Evolutionary conservation across 2,329 filamentous ascomycete species (phyloP).

Genomic region (Fusarium globosum): DNA sequence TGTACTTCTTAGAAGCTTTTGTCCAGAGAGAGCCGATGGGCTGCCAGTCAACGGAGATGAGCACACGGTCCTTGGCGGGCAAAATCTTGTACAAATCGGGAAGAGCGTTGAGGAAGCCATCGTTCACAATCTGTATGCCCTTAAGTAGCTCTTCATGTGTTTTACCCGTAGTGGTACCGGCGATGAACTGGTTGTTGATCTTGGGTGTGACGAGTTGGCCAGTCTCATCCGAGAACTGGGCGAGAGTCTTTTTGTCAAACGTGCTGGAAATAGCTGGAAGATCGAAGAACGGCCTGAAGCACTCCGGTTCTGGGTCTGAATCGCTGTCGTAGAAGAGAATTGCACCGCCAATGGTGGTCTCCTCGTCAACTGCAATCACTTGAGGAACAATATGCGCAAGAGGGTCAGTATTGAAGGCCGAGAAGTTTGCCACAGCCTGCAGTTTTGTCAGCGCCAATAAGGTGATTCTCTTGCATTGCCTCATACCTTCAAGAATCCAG

Average conservation of each 20-base stretch:
- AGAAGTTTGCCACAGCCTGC: constrained; percentile 29
- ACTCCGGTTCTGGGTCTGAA: constrained; percentile 15
- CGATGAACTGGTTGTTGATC: constrained; percentile 34
- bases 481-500: constrained; percentile 14
- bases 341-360: constrained; percentile 19
- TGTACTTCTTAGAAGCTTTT: constrained; percentile 14
- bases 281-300: constrained; percentile 28
- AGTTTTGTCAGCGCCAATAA: background rate
- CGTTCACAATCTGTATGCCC: constrained; percentile 13
- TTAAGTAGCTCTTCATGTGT: constrained; percentile 20
- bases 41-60: constrained; percentile 31
- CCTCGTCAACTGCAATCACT: constrained; percentile 20
- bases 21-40: constrained; percentile 23
- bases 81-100: constrained; percentile 12
- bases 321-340: constrained; percentile 36
- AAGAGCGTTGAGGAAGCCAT: constrained; percentile 15
- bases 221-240: constrained; percentile 20
- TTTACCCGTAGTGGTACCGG: constrained; percentile 17
- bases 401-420: constrained; percentile 26
- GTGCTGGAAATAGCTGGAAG: constrained; percentile 21
- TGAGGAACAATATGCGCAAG: constrained; percentile 32
- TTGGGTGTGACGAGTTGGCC: constrained; percentile 18
- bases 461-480: rapidly evolving
- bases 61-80: constrained; percentile 12
- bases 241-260: constrained; percentile 16